These are phyloP conservation scores for Juncus inflexus DNA, from an alignment of 176 grass and related monocot species.

Conservation along the genomic window DNA sequence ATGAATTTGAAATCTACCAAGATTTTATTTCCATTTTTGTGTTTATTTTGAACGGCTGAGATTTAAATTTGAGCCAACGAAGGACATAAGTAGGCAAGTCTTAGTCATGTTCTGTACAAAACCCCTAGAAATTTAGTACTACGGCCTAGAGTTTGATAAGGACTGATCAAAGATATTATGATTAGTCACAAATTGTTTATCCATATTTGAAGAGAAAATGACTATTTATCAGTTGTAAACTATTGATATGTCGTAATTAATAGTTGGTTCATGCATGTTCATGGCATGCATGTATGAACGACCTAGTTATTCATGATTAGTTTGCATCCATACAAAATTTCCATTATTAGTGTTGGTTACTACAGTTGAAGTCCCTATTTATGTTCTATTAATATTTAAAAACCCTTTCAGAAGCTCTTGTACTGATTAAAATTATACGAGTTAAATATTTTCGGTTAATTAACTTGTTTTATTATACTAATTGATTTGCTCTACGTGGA, in stretches of 20 bases:
- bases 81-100: background rate
- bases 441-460: background rate
- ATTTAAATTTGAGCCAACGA: background rate
- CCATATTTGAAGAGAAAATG: conserved; percentile 15
- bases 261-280: conserved; percentile 10
- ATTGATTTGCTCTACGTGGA: background rate
- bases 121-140: conserved; percentile 16
- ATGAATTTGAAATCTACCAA: too few relatives aligned
- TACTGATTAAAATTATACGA: background rate
- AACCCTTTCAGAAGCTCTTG: too few relatives aligned
- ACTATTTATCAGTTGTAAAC: conserved; percentile 24
- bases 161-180: conserved; percentile 17
- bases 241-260: conserved; percentile 18
- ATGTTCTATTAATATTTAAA: too few relatives aligned
- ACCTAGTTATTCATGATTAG: conserved; percentile 11
- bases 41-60: background rate
- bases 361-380: too few relatives aligned
- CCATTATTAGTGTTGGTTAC: conserved; percentile 6
- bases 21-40: background rate
- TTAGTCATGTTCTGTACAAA: conserved; percentile 10
- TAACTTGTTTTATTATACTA: background rate
- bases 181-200: conserved; percentile 16
- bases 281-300: background rate
- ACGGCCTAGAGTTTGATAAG: conserved; percentile 11
- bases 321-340: conserved; percentile 5